These are phyloP conservation scores for Phaeolepiota aurea DNA, from an alignment of 768 basidiomycete genomes.

Conservation along the genomic window DNA sequence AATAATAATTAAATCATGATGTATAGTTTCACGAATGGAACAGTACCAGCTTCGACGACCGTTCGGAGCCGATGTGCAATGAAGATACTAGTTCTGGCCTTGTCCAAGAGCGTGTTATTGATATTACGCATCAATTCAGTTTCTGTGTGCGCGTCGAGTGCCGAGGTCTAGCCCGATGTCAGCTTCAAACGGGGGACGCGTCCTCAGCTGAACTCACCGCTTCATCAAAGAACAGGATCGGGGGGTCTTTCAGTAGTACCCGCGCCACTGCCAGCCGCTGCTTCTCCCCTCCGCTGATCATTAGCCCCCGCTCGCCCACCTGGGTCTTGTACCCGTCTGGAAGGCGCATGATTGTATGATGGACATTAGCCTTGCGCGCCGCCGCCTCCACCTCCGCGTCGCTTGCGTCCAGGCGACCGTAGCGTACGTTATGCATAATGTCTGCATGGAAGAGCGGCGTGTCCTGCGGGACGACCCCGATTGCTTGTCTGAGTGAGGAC, in stretches of 20 bases:
- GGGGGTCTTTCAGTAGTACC: constrained; percentile 87
- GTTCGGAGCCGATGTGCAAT: constrained; percentile 92
- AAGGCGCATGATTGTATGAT: constrained; percentile 67
- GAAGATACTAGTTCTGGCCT: constrained; percentile 87
- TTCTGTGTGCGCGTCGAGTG: constrained; percentile 92
- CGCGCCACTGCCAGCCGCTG: constrained; percentile 93
- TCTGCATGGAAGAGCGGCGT: constrained; percentile 96
- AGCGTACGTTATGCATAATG: constrained; percentile 91
- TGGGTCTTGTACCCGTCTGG: constrained; percentile 86
- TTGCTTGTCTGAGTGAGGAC: constrained; percentile 57
- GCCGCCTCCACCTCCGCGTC: constrained; percentile 87
- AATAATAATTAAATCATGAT: no score
- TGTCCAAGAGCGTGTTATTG: constrained; percentile 66
- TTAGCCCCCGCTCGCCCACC: constrained; percentile 93
- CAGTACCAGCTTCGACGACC: constrained; percentile 79
- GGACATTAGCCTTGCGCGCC: constrained; percentile 81
- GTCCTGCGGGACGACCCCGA: constrained; percentile 97
- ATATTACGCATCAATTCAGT: constrained; percentile 93
- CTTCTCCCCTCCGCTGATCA: constrained; percentile 99
- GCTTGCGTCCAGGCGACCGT: constrained; percentile 79
- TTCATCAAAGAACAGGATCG: constrained; percentile 97
- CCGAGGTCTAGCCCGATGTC: constrained; percentile 98
- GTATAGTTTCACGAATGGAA: no score
- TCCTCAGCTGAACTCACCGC: constrained; percentile 83
- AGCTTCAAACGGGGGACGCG: no score